Conservation (phyloP, 2,329 filamentous ascomycete species). For the Aspergillus versicolor region DNA sequence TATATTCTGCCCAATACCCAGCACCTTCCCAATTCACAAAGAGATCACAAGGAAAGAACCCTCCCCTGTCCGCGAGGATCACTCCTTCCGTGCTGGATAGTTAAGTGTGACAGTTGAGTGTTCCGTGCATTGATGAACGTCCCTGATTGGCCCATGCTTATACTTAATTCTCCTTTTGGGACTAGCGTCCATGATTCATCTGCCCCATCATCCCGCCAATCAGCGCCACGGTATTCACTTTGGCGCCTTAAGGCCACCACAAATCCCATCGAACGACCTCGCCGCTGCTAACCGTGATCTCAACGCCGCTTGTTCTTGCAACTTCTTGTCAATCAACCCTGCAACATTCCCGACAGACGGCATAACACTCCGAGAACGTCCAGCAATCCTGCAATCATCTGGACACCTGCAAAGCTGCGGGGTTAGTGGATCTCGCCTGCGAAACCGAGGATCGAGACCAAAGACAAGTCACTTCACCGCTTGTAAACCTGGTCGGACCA, state of each 20-base stretch:
- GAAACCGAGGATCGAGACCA: constrained; percentile 5
- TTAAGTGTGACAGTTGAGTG: neutral
- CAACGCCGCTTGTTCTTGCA: neutral
- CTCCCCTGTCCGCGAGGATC: neutral
- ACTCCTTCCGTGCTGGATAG: neutral
- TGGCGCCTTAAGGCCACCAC: constrained; percentile 4
- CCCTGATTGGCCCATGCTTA: neutral
- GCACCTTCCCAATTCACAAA: too few species aligned
- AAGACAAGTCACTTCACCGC: constrained; percentile 18
- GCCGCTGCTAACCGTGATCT: constrained; percentile 11
- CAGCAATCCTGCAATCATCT: neutral
- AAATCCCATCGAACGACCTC: neutral
- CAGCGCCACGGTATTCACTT: neutral
- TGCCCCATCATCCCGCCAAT: neutral
- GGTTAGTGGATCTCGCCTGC: neutral
- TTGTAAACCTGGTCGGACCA: constrained; percentile 18
- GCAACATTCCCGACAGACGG: neutral
- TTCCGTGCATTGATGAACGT: neutral
- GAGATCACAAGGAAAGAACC: too few species aligned
- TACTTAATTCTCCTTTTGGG: neutral
- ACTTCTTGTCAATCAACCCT: neutral
- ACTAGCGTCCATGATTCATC: neutral
- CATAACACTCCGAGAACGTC: neutral
- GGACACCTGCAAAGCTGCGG: neutral
- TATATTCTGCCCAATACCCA: too few species aligned